Conservation (phyloP, 1,284 basidiomycete genomes). For the Rhodotorula glutinis region DNA sequence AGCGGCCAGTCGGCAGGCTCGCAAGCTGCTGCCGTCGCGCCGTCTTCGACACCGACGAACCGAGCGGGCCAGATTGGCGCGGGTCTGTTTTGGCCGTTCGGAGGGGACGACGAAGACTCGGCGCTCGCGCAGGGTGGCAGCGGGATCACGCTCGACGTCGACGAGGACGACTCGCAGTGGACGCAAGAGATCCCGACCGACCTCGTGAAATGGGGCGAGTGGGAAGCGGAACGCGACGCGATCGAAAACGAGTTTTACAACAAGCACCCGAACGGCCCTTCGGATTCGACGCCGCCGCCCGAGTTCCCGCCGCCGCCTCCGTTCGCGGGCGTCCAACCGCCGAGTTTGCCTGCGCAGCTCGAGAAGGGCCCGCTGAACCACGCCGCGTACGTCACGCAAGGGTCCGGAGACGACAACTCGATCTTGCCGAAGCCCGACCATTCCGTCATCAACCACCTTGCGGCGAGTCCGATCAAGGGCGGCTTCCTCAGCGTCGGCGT, state of each 20-base stretch:
- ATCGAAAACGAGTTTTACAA: conserved; percentile 39
- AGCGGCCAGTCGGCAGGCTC: background rate
- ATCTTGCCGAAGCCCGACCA: conserved; percentile 92
- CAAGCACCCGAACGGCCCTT: conserved; percentile 15
- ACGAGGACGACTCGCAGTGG: conserved; percentile 43
- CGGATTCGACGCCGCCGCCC: conserved; percentile 4
- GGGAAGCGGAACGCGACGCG: conserved; percentile 40
- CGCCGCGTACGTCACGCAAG: conserved; percentile 42
- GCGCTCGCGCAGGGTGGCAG: background rate
- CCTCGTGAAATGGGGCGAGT: conserved; percentile 44
- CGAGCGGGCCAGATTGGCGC: background rate
- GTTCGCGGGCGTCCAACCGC: conserved; percentile 59
- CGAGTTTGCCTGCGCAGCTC: conserved; percentile 80
- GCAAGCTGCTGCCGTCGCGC: background rate
- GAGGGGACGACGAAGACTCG: conserved; percentile 5
- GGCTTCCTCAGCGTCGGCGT: conserved; percentile 90
- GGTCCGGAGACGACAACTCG: conserved; percentile 76
- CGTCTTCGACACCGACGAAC: background rate
- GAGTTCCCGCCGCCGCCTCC: conserved; percentile 30
- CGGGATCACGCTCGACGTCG: background rate
- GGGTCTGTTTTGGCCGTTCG: conserved; percentile 5
- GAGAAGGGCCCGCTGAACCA: conserved; percentile 88
- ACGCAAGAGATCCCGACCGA: conserved; percentile 48
- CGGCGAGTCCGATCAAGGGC: conserved; percentile 91
- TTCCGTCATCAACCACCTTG: conserved; percentile 91